Evolutionary conservation across 1,139 yeast species (phyloP).

Genomic region (Candida sanyaensis): DNA sequence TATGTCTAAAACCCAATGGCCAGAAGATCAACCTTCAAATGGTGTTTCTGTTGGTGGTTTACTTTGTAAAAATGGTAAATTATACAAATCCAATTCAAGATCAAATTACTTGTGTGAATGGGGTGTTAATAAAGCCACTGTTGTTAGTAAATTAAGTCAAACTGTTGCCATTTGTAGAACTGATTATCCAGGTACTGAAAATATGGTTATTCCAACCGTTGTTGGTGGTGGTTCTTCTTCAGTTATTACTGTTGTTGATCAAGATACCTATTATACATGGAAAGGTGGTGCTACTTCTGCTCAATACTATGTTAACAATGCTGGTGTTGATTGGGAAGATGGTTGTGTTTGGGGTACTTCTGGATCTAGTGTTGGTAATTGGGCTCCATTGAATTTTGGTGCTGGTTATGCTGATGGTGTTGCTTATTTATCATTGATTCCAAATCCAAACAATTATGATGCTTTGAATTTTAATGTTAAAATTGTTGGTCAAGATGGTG

Average conservation of each 20-base stretch:
- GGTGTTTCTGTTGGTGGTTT: slow-evolving; percentile 85
- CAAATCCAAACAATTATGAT: slow-evolving; percentile 72
- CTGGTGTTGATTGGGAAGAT: slow-evolving; percentile 70
- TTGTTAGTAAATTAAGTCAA: slow-evolving; percentile 54
- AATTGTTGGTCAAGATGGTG: slow-evolving; percentile 60
- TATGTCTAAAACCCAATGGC: slow-evolving; percentile 92
- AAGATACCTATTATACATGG: slow-evolving; percentile 65
- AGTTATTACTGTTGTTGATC: slow-evolving; percentile 67
- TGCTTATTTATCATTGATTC: slow-evolving; percentile 74
- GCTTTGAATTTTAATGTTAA: slow-evolving; percentile 69
- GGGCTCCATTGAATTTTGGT: slow-evolving; percentile 83
- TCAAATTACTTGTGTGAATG: slow-evolving; percentile 71
- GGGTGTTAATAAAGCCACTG: slow-evolving; percentile 67
- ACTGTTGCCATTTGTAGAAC: slow-evolving; percentile 81
- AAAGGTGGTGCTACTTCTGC: slow-evolving; percentile 66
- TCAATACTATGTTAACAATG: slow-evolving; percentile 80
- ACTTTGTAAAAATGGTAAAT: slow-evolving; percentile 65
- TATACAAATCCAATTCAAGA: slow-evolving; percentile 66
- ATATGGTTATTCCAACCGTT: slow-evolving; percentile 80
- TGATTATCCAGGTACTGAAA: slow-evolving; percentile 88
- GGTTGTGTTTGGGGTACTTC: slow-evolving; percentile 78
- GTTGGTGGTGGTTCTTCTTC: slow-evolving; percentile 58
- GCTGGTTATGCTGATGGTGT: slow-evolving; percentile 67
- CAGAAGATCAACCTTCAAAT: slow-evolving; percentile 64
- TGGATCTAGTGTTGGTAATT: slow-evolving; percentile 73